Conservation (phyloP, 148 eudicot genomes). For the Polygonum maritimum region DNA sequence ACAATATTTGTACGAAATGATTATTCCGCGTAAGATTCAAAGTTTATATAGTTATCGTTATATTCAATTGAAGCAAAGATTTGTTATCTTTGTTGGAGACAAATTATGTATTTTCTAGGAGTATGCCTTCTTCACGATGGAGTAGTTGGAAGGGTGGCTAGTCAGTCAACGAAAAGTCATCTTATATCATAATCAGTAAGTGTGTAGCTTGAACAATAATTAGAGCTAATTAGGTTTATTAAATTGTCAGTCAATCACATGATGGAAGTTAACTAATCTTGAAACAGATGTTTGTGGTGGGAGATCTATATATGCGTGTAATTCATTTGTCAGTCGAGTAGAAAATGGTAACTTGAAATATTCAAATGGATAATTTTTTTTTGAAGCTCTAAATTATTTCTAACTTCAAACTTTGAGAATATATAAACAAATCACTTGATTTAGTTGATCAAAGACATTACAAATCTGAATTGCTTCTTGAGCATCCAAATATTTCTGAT, state of each 20-base stretch:
- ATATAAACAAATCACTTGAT: no score
- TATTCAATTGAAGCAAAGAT: no score
- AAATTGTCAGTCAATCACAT: background rate
- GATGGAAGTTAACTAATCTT: background rate
- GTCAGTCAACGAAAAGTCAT: constrained; percentile 6
- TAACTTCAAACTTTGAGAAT: no score
- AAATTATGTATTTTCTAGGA: background rate
- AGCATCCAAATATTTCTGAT: no score
- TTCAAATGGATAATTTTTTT: no score
- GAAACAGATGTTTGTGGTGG: background rate
- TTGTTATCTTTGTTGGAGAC: background rate
- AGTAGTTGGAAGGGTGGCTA: background rate
- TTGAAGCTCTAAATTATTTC: no score
- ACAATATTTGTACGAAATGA: no score
- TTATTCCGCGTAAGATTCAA: no score
- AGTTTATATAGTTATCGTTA: no score
- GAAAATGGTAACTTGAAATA: no score
- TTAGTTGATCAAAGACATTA: no score
- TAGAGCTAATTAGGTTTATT: background rate
- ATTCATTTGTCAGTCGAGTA: background rate
- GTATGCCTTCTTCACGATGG: background rate
- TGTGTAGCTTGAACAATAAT: background rate
- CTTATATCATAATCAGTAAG: background rate
- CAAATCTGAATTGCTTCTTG: no score
- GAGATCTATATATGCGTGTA: background rate